Conservation (phyloP, 495 filamentous ascomycete genomes). For the Annulohypoxylon moriforme region DNA sequence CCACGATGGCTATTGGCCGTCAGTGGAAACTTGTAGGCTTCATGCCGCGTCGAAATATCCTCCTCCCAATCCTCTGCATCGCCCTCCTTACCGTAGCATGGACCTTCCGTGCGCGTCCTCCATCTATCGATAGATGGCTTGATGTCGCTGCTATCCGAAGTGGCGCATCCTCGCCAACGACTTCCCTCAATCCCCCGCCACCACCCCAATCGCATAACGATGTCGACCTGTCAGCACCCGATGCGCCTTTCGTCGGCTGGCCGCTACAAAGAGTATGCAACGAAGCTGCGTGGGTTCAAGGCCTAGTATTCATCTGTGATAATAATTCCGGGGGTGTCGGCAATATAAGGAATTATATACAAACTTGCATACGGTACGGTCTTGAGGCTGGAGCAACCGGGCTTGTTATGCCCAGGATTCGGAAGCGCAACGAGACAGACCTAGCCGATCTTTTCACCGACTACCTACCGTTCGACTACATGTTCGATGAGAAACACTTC, state of each 20-base stretch:
- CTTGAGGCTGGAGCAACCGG: slow-evolving; percentile 63
- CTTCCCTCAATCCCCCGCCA: slow-evolving; percentile 19
- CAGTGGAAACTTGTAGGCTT: slow-evolving; percentile 44
- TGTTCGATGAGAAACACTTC: slow-evolving; percentile 63
- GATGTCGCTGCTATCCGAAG: slow-evolving; percentile 30
- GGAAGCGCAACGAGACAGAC: slow-evolving; percentile 51
- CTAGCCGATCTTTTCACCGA: slow-evolving; percentile 52
- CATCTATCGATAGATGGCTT: slow-evolving; percentile 42
- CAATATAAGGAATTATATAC: slow-evolving; percentile 65
- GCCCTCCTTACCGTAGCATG: slow-evolving; percentile 47
- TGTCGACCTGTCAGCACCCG: slow-evolving; percentile 48
- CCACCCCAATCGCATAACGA: slow-evolving; percentile 20
- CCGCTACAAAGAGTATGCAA: slow-evolving; percentile 59
- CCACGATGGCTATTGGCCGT: slow-evolving; percentile 46
- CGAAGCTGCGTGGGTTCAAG: slow-evolving; percentile 55
- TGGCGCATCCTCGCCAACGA: slow-evolving; percentile 21
- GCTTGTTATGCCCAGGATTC: slow-evolving; percentile 58
- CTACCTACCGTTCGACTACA: slow-evolving; percentile 56
- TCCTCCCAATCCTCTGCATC: slow-evolving; percentile 46
- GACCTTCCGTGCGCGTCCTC: slow-evolving; percentile 38
- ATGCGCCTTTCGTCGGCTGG: slow-evolving; percentile 62
- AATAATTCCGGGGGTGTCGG: slow-evolving; percentile 65
- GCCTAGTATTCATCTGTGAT: slow-evolving; percentile 61
- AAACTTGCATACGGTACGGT: slow-evolving; percentile 63
- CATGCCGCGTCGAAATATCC: slow-evolving; percentile 49